Evolutionary conservation across 176 grass and related monocot species (phyloP).

Genomic region (Ananas comosus): DNA sequence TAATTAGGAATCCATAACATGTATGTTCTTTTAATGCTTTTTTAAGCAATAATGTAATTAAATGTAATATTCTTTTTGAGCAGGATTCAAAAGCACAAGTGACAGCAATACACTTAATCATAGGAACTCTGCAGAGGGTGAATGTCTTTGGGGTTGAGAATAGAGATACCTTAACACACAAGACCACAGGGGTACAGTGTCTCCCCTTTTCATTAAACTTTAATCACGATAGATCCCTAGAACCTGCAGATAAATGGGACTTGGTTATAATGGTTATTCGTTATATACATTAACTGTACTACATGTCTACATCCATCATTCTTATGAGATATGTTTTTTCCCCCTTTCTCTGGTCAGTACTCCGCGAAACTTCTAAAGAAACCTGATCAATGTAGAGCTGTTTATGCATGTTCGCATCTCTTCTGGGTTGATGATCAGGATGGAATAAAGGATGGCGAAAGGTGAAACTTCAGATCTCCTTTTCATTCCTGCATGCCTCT

Average conservation of each 20-base stretch:
- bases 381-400: constrained; percentile 90
- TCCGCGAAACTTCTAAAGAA: constrained; percentile 99
- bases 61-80: constrained; percentile 13
- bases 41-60: constrained; percentile 8
- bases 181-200: constrained; percentile 95
- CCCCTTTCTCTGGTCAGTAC: constrained; percentile 51
- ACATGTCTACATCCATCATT: background rate
- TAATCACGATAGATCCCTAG: background rate
- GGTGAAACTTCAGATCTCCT: constrained; percentile 32
- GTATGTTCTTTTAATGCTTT: background rate
- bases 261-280: background rate
- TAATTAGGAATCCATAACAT: background rate
- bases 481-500: background rate
- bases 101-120: constrained; percentile 97
- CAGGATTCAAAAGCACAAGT: constrained; percentile 99
- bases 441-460: constrained; percentile 97
- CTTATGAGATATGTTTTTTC: constrained; percentile 6
- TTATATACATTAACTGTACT: background rate
- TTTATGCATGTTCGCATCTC: constrained; percentile 98
- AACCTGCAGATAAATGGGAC: background rate
- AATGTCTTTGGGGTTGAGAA: constrained; percentile 97
- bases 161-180: constrained; percentile 93
- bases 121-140: constrained; percentile 91
- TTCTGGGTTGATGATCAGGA: constrained; percentile 98
- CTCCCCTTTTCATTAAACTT: constrained; percentile 18